A percentile compares a stretch with the other conserved stretches of the same genome.
phyloP scores from a whole-genome alignment of 1,284 basidiomycete genomes.

The Cutaneotrichosporon cavernicola region DNA sequence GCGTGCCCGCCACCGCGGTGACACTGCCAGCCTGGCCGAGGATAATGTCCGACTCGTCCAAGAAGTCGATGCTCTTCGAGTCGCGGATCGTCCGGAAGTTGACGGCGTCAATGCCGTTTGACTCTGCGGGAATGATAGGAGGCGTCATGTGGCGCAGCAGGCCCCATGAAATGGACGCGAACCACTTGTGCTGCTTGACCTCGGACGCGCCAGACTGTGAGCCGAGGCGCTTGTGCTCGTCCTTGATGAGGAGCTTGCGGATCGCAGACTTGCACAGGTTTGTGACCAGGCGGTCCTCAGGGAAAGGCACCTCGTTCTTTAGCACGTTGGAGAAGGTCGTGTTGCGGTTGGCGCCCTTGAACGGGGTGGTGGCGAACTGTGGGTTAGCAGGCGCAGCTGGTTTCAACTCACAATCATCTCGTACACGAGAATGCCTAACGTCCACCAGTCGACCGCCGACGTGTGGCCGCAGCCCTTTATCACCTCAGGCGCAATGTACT shows the following conservation, averaged over 20 bases:
- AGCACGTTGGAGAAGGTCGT: constrained; percentile 97
- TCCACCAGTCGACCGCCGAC: constrained; percentile 99
- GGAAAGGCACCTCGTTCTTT: constrained; percentile 80
- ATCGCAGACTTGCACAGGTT: constrained; percentile 84
- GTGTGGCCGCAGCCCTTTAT: constrained; percentile 98
- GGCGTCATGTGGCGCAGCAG: constrained; percentile 87
- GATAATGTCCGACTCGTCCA: constrained; percentile 42
- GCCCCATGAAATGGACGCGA: constrained; percentile 93
- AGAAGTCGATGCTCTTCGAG: constrained; percentile 79
- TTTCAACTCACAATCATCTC: constrained; percentile 91
- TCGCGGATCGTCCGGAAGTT: constrained; percentile 91
- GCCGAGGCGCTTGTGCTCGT: constrained; percentile 82
- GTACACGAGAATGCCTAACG: constrained; percentile 94
- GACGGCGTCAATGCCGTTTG: constrained; percentile 78
- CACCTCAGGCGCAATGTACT: constrained; percentile 99
- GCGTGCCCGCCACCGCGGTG: constrained; percentile 53
- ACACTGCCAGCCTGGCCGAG: constrained; percentile 50
- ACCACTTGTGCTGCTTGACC: constrained; percentile 99
- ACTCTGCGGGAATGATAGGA: constrained; percentile 81
- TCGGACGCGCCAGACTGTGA: constrained; percentile 93
- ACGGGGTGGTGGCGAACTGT: constrained; percentile 94
- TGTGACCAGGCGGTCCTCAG: constrained; percentile 79
- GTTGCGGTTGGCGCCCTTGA: constrained; percentile 93
- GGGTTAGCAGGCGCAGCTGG: constrained; percentile 13
- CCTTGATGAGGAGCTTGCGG: constrained; percentile 86